Evolutionary conservation across 768 basidiomycete genomes (phyloP).

Genomic region (Podaxis mareebaensis): DNA sequence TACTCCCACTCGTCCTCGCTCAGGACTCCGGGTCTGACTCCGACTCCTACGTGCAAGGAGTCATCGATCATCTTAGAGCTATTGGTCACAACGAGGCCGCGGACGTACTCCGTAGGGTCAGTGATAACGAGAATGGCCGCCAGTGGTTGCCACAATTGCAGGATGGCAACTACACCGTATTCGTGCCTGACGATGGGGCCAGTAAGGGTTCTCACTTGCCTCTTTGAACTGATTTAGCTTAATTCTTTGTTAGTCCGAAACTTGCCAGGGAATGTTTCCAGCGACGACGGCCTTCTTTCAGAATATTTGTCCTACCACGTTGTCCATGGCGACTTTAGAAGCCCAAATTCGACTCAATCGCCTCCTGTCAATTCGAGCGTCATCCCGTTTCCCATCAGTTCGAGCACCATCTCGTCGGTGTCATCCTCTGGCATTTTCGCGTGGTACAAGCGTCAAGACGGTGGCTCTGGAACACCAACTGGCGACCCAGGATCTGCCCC

Average conservation of each 20-base stretch:
- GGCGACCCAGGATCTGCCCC: conserved; percentile 10
- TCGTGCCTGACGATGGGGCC: conserved; percentile 58
- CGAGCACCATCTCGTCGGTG: conserved; percentile 3
- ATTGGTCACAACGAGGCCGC: conserved; percentile 45
- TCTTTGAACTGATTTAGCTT: conserved; percentile 19
- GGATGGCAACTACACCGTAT: conserved; percentile 49
- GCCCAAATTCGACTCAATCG: background rate
- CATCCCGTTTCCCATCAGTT: background rate
- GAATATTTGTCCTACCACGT: conserved; percentile 60
- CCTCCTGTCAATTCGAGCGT: conserved; percentile 1
- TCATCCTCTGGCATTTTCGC: conserved; percentile 15
- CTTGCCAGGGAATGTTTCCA: conserved; percentile 25
- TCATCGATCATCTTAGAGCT: conserved; percentile 38
- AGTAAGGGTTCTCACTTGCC: conserved; percentile 35
- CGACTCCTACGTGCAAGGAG: conserved; percentile 25
- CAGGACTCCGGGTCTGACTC: conserved; percentile 20
- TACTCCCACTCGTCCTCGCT: conserved; percentile 18
- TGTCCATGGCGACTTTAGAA: conserved; percentile 49
- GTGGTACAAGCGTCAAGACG: conserved; percentile 17
- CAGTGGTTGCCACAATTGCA: conserved; percentile 44
- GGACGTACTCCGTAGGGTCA: conserved; percentile 38
- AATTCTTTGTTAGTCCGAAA: conserved; percentile 28
- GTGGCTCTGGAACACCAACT: conserved; percentile 12
- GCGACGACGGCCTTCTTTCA: conserved; percentile 33
- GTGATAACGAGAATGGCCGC: conserved; percentile 43